These are phyloP conservation scores for Monosporascus sp. DNA, from an alignment of 2,329 filamentous ascomycete genomes.

Conservation along the genomic window DNA sequence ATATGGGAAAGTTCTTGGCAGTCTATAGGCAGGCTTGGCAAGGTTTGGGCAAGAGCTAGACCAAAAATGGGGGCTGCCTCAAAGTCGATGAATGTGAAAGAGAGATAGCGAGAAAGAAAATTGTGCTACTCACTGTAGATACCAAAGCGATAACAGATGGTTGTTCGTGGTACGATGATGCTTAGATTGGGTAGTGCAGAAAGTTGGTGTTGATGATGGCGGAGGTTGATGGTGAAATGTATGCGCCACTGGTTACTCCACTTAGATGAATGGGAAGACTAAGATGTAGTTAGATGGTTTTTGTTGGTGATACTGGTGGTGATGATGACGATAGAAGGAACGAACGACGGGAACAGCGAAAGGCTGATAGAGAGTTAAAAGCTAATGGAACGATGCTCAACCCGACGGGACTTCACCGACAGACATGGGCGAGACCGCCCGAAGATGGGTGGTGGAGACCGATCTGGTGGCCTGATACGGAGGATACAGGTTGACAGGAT, in stretches of 20 bases:
- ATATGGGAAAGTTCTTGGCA: not conserved
- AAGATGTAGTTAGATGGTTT: not conserved
- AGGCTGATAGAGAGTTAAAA: not conserved
- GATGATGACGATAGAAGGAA: not conserved
- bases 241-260: not conserved
- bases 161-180: not conserved
- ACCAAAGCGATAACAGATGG: not conserved
- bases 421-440: constrained; percentile 26
- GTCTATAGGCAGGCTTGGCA: not conserved
- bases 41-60: not conserved
- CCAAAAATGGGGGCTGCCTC: not conserved
- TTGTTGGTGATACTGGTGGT: not conserved
- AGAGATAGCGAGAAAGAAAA: not conserved
- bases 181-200: not conserved
- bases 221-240: not conserved
- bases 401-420: constrained; percentile 11
- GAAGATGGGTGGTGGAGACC: constrained; percentile 9
- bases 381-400: constrained; percentile 3
- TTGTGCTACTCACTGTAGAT: not conserved
- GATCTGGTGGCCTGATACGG: not conserved
- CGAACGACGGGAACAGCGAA: not conserved
- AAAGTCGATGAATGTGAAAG: no score
- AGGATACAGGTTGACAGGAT: not conserved
- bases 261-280: not conserved
- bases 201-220: not conserved